phyloP scores from a whole-genome alignment of 352 stramenopile genomes.

The Phytophthora quininea region DNA sequence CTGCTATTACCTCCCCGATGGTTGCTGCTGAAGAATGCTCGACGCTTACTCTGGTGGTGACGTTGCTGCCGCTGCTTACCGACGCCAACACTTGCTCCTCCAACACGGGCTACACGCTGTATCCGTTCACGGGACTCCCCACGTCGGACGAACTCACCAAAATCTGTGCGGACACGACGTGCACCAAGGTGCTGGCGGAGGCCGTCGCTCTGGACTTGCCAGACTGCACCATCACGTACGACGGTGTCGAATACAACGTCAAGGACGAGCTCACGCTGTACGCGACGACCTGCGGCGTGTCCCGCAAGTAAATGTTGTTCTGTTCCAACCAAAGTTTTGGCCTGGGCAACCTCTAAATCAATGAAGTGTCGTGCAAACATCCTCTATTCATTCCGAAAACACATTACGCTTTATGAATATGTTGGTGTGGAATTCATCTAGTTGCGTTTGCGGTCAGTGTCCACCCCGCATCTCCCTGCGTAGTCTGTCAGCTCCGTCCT shows the following conservation, averaged over 20 bases:
- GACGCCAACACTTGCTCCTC: slow-evolving; percentile 31
- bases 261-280: slow-evolving; percentile 33
- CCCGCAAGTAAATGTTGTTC: slow-evolving; percentile 17
- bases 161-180: slow-evolving; percentile 32
- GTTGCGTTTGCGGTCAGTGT: slow-evolving; percentile 15
- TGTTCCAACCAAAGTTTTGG: too few species aligned
- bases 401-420: too few species aligned
- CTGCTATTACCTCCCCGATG: slow-evolving; percentile 9
- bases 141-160: slow-evolving; percentile 19
- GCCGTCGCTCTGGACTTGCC: slow-evolving; percentile 25
- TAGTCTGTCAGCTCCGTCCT: slow-evolving; percentile 27
- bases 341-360: too few species aligned
- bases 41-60: slow-evolving; percentile 22
- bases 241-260: slow-evolving; percentile 31
- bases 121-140: slow-evolving; percentile 32
- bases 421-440: slow-evolving; percentile 1
- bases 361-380: too few species aligned
- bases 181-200: slow-evolving; percentile 28
- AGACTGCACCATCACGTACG: slow-evolving; percentile 35
- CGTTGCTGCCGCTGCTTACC: slow-evolving; percentile 22
- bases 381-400: too few species aligned
- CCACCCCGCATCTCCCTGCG: slow-evolving; percentile 27
- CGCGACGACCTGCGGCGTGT: slow-evolving; percentile 23
- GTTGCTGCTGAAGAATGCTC: slow-evolving; percentile 26
- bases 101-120: slow-evolving; percentile 35